Base-by-base conservation (phyloP, 2,329 filamentous ascomycete genomes). In the Metarhizium rileyi region DNA sequence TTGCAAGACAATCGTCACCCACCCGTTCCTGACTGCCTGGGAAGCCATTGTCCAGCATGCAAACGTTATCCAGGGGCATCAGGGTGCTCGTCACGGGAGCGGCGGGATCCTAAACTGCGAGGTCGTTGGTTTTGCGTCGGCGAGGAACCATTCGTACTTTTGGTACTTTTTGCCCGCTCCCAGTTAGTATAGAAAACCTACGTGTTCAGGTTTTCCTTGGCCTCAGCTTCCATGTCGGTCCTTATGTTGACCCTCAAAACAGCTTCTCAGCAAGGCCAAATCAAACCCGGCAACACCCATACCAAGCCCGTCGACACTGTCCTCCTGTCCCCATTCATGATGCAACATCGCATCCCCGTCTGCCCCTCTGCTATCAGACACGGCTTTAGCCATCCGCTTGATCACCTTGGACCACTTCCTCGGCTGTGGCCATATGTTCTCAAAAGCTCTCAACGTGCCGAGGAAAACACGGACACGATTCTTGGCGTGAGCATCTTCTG, bases 21-120 rank as follows among this genome's bases (percentile, higher is more conserved):
- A n/a, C 8, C 64, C 64, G 1, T 44, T 58, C 2, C 41, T 66
- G 35, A 65, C 63, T 10, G 63, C 62, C 1, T 63, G 59, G 53
- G 61, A 65, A 33, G 59, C 50, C 2, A 50, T 65, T 20, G 53
- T 53, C 1, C 45, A 56, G 23, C 57, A 55, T 6, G 59, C 60
- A 1, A 49, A 50, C 7, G 20, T 59, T n/a, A 2, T 10, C 25
- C 3, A 10, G 35, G 3, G 57, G 52, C 0, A 44, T 40, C 48
- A 58, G 47, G 12, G 53, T 66, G 3, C 52, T 66, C 7, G 50
- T 66, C 1, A 65, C 63, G 0, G 64, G 64, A 1, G 61, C 63
- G 0, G 57, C 59, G 1, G 63, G 63, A 12, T 62, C 1, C 18
- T 61, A 0, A 56, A 53, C 1, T 59, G 57, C 0, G 36, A 59